A percentile compares a stretch with the other conserved stretches of the same genome.
phyloP scores from a whole-genome alignment of 768 basidiomycete species.

The Suillus tomentosus region DNA sequence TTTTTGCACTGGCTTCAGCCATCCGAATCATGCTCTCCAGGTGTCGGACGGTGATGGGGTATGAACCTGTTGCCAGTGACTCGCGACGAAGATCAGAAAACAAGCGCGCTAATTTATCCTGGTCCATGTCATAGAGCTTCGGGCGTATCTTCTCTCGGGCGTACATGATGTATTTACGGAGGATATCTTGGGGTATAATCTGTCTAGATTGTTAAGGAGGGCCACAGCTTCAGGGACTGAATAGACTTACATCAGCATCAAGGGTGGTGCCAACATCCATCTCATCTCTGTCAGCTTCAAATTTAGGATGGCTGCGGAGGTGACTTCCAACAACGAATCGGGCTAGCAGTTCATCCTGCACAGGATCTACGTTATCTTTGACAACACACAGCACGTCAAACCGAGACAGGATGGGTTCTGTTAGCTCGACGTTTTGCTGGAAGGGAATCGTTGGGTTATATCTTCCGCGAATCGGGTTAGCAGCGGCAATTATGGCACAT shows the following conservation, averaged over 20 bases:
- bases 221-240: background rate
- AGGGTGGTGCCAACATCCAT: slow-evolving; percentile 88
- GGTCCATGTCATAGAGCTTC: slow-evolving; percentile 92
- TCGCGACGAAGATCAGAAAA: slow-evolving; percentile 96
- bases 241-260: slow-evolving; percentile 82
- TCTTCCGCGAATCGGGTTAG: slow-evolving; percentile 94
- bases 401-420: slow-evolving; percentile 96
- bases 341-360: slow-evolving; percentile 94
- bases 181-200: slow-evolving; percentile 96
- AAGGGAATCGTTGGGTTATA: slow-evolving; percentile 99
- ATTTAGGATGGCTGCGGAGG: slow-evolving; percentile 90
- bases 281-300: slow-evolving; percentile 85
- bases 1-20: slow-evolving; percentile 98
- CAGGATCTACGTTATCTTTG: slow-evolving; percentile 96
- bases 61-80: slow-evolving; percentile 96
- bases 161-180: slow-evolving; percentile 99
- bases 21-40: slow-evolving; percentile 99
- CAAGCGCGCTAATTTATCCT: slow-evolving; percentile 91
- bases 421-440: slow-evolving; percentile 97
- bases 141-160: slow-evolving; percentile 91
- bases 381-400: slow-evolving; percentile 99
- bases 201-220: slow-evolving; percentile 34
- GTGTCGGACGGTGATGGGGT: slow-evolving; percentile 97
- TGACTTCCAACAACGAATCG: slow-evolving; percentile 98
- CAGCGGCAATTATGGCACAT: slow-evolving; percentile 96